Evolutionary conservation across 164 flowering plant genomes (phyloP).

Genomic region (Amborella trichopoda): DNA sequence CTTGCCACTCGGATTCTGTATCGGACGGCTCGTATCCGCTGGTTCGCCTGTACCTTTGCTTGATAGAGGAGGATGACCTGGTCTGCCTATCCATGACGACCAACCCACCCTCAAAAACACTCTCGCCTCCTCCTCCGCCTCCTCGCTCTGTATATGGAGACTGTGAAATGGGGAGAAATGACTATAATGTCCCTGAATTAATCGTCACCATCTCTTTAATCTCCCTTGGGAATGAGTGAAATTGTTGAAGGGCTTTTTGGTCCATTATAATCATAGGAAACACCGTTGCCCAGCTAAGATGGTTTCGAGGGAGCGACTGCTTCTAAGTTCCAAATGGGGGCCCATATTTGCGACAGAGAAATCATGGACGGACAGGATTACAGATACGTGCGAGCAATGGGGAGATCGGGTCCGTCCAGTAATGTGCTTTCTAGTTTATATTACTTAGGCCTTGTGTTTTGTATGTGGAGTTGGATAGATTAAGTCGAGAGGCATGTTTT

Average conservation of each 20-base stretch:
- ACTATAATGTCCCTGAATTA: background rate
- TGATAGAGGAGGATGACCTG: slow-evolving; percentile 7
- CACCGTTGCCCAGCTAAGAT: too few species aligned
- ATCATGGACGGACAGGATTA: too few species aligned
- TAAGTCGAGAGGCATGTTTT: too few species aligned
- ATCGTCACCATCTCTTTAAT: background rate
- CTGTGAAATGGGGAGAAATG: background rate
- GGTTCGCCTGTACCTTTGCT: slow-evolving; percentile 26
- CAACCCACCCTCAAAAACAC: background rate
- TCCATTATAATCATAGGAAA: too few species aligned
- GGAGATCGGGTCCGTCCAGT: too few species aligned
- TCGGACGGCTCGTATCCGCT: slow-evolving; percentile 78
- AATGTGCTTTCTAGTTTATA: too few species aligned
- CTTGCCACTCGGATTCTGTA: slow-evolving; percentile 51
- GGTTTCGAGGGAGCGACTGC: too few species aligned
- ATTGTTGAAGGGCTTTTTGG: background rate
- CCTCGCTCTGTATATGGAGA: background rate
- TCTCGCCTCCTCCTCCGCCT: background rate
- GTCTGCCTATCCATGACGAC: slow-evolving; percentile 13
- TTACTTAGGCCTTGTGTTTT: too few species aligned
- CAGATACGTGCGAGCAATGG: too few species aligned
- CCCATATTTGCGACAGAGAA: too few species aligned
- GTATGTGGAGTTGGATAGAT: too few species aligned
- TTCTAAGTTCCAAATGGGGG: too few species aligned
- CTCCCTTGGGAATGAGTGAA: background rate